Evolutionary conservation across 345 rosid genomes (phyloP).

Genomic region (Citrus mangshanensis): DNA sequence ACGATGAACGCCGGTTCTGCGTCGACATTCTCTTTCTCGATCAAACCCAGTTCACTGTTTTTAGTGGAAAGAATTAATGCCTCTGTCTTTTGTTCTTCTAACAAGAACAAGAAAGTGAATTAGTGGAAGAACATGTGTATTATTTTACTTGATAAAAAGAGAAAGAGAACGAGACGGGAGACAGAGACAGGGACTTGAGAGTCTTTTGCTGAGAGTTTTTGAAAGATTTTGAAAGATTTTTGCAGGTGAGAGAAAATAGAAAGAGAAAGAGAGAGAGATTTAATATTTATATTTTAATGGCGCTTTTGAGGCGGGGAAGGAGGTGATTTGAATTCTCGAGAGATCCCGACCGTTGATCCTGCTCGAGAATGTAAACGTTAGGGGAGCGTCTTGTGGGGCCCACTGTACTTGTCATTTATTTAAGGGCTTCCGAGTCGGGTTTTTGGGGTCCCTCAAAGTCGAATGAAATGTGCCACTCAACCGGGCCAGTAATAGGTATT

Average conservation of each 20-base stretch:
- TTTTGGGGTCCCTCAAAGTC: neutral
- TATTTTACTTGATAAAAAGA: neutral
- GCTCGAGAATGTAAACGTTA: slow-evolving; percentile 24
- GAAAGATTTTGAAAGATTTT: neutral
- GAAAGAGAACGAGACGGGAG: neutral
- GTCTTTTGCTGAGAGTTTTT: neutral
- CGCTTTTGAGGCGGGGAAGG: slow-evolving; percentile 18
- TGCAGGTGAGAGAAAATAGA: neutral
- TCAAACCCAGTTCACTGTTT: too few species aligned
- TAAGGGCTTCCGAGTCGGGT: neutral
- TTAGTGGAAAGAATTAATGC: too few species aligned
- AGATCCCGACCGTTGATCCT: slow-evolving; percentile 28
- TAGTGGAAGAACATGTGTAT: neutral
- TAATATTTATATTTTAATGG: slow-evolving; percentile 6
- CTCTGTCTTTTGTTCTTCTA: neutral
- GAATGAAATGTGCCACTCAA: neutral
- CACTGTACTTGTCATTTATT: neutral
- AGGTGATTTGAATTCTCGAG: slow-evolving; percentile 23
- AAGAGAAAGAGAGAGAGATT: neutral
- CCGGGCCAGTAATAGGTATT: too few species aligned
- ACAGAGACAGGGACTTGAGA: too few species aligned
- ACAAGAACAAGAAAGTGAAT: neutral
- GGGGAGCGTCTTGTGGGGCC: slow-evolving; percentile 30
- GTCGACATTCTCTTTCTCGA: slow-evolving; percentile 21
- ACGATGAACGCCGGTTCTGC: slow-evolving; percentile 33